These are phyloP conservation scores for Ophiostoma angusticollis DNA, from an alignment of 2,329 filamentous ascomycete genomes.

Conservation along the genomic window DNA sequence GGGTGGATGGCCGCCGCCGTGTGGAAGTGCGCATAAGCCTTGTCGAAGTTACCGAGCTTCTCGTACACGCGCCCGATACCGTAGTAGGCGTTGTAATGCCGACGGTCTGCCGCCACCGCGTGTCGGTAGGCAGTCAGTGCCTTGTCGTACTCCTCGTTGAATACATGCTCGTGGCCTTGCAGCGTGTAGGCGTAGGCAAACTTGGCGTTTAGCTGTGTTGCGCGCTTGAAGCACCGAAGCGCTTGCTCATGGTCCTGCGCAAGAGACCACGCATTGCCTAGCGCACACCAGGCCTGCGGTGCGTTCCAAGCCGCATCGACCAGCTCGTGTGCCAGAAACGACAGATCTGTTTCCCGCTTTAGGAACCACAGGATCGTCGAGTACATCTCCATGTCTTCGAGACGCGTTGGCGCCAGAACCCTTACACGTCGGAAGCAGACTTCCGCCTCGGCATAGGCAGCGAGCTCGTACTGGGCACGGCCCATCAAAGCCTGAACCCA, in stretches of 20 bases:
- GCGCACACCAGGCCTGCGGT: constrained; percentile 88
- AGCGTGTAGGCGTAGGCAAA: constrained; percentile 95
- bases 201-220: constrained; percentile 76
- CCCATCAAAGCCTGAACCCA: constrained; percentile 90
- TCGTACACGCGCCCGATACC: constrained; percentile 75
- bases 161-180: constrained; percentile 89
- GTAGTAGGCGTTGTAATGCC: constrained; percentile 98
- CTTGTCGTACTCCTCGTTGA: constrained; percentile 95
- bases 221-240: constrained; percentile 84
- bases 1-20: constrained; percentile 83
- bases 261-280: constrained; percentile 90
- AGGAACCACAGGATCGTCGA: constrained; percentile 98
- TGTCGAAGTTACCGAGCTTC: constrained; percentile 79
- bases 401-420: constrained; percentile 63
- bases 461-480: constrained; percentile 82
- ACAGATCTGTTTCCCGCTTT: constrained; percentile 81
- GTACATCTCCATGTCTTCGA: constrained; percentile 96
- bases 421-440: constrained; percentile 72
- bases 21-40: constrained; percentile 83
- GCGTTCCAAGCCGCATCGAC: constrained; percentile 78
- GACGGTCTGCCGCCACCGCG: constrained; percentile 71
- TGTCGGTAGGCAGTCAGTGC: constrained; percentile 77
- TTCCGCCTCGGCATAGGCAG: constrained; percentile 74
- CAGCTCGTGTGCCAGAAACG: constrained; percentile 82
- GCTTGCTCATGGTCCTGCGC: constrained; percentile 90